phyloP scores from a whole-genome alignment of 129 eudicot species.

The Deinandra increscens region DNA sequence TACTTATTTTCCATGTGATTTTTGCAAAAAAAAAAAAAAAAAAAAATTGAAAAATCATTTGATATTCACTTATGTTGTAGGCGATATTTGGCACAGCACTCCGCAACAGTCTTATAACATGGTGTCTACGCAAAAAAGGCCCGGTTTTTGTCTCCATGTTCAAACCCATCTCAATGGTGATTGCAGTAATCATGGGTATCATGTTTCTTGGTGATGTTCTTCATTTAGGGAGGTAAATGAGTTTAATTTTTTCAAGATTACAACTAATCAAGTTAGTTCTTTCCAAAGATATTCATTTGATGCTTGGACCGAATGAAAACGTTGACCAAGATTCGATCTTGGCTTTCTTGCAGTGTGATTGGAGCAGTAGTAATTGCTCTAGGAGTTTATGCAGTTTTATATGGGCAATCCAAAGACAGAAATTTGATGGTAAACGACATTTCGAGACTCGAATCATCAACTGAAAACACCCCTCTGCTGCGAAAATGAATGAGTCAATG shows the following conservation, averaged over 20 bases:
- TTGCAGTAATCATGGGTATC: constrained; percentile 53
- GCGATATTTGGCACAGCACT: constrained; percentile 42
- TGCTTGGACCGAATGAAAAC: not conserved
- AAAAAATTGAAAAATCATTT: too few relatives aligned
- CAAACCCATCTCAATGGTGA: constrained; percentile 56
- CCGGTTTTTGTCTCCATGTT: constrained; percentile 62
- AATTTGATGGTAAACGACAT: constrained; percentile 5
- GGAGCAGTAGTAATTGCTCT: constrained; percentile 52
- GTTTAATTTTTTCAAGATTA: not conserved
- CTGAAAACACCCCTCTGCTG: constrained; percentile 38
- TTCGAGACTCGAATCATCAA: constrained; percentile 32
- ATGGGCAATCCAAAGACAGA: constrained; percentile 62
- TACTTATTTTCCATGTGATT: not conserved
- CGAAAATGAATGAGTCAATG: constrained; percentile 24
- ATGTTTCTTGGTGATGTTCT: constrained; percentile 55
- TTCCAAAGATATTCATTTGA: constrained; percentile 11
- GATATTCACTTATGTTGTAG: constrained; percentile 23
- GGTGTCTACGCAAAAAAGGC: constrained; percentile 59
- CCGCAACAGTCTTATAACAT: constrained; percentile 45
- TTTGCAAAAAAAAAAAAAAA: too few relatives aligned
- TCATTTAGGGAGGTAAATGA: constrained; percentile 57
- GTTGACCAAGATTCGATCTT: constrained; percentile 20
- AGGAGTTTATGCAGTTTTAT: constrained; percentile 73
- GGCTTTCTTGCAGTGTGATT: constrained; percentile 49
- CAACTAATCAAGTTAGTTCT: constrained; percentile 6